Conservation (phyloP, 148 eudicot species). For the Rhododendron ferrugineum region DNA sequence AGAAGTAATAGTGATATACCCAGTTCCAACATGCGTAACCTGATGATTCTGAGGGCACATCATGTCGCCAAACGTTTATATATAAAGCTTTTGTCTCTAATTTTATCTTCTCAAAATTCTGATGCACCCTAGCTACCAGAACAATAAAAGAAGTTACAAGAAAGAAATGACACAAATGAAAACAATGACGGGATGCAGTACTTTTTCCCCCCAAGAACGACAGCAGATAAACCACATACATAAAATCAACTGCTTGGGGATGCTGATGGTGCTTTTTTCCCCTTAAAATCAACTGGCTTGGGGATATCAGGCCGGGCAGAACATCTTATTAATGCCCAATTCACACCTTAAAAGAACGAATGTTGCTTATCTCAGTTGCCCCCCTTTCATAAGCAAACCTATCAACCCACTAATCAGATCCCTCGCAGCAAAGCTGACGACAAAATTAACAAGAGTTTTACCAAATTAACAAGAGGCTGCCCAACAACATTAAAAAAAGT, state of each 20-base stretch:
- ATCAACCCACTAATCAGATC: conserved; percentile 47
- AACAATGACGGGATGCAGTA: neutral
- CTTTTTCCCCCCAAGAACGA: neutral
- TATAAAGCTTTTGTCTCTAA: neutral
- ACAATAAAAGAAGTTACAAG: too few relatives aligned
- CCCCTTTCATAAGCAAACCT: conserved; percentile 21
- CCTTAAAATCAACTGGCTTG: conserved; percentile 31
- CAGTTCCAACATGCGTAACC: neutral
- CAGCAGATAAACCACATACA: neutral
- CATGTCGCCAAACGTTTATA: neutral
- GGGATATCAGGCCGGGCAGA: conserved; percentile 59
- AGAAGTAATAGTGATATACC: neutral
- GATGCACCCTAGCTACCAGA: too few relatives aligned
- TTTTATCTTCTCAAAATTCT: neutral
- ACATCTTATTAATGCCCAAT: conserved; percentile 52
- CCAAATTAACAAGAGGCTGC: conserved; percentile 28
- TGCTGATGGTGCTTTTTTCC: conserved; percentile 21
- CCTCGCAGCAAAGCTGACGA: conserved; percentile 43
- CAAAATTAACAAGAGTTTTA: neutral
- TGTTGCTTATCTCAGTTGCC: conserved; percentile 62
- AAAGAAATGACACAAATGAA: neutral
- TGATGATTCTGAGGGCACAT: neutral
- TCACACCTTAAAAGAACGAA: conserved; percentile 52
- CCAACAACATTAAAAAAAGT: conserved; percentile 60
- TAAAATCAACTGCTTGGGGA: neutral